phyloP scores from a whole-genome alignment of 768 basidiomycete species.

The Leucogyrophana mollusca region DNA sequence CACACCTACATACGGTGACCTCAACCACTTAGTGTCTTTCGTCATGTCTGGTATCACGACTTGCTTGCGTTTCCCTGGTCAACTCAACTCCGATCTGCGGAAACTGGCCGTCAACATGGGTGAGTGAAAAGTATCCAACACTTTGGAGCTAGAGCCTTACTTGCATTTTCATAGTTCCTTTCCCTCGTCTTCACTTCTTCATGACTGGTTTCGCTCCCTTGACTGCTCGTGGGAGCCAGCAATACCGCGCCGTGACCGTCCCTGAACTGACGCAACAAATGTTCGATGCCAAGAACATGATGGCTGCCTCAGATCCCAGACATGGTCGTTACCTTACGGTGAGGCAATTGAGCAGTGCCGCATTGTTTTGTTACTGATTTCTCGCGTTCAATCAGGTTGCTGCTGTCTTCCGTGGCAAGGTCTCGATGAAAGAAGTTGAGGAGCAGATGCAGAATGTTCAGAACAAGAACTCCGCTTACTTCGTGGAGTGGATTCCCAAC shows the following conservation, averaged over 20 bases:
- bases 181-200: constrained; percentile 99
- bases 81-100: constrained; percentile 96
- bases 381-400: too few relatives aligned
- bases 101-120: constrained; percentile 99
- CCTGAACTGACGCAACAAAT: constrained; percentile 98
- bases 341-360: too few relatives aligned
- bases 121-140: constrained; percentile 32
- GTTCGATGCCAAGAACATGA: constrained; percentile 99
- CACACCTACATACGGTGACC: constrained; percentile 94
- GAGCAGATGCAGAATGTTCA: constrained; percentile 98
- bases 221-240: constrained; percentile 90
- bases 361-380: background rate
- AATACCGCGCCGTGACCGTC: constrained; percentile 95
- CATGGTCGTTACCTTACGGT: constrained; percentile 98
- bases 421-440: constrained; percentile 99
- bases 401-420: constrained; percentile 98
- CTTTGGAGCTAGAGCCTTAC: background rate
- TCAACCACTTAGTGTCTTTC: constrained; percentile 96
- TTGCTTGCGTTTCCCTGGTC: constrained; percentile 99
- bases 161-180: constrained; percentile 64
- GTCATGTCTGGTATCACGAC: constrained; percentile 99
- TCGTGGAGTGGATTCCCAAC: constrained; percentile 99
- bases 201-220: constrained; percentile 96
- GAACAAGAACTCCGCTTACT: constrained; percentile 97
- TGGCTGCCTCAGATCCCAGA: constrained; percentile 96